Evolutionary conservation across 805 yeast genomes (phyloP).

Genomic region (Yamadazyma phyllophila): DNA sequence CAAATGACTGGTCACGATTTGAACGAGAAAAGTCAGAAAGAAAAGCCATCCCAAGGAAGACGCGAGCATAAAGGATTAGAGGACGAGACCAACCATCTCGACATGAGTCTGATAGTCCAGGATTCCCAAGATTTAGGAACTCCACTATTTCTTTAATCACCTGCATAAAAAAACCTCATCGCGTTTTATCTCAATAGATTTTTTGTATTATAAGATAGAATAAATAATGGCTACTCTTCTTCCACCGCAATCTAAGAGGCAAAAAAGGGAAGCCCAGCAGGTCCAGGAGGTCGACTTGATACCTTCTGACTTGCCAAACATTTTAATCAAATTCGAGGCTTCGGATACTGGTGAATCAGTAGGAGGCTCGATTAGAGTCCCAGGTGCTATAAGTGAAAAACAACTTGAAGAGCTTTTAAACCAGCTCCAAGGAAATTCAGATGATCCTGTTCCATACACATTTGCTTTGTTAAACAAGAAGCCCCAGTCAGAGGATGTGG

Average conservation of each 20-base stretch:
- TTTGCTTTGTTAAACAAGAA: slow-evolving; percentile 61
- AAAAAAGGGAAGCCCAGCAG: slow-evolving; percentile 77
- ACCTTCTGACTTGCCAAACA: slow-evolving; percentile 83
- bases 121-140: slow-evolving; percentile 28
- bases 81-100: slow-evolving; percentile 2
- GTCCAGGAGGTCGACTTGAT: slow-evolving; percentile 70
- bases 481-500: slow-evolving; percentile 30
- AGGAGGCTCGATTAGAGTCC: slow-evolving; percentile 86
- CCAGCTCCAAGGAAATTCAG: slow-evolving; percentile 64
- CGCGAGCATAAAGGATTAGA: too few species aligned
- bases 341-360: slow-evolving; percentile 85
- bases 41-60: background rate
- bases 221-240: slow-evolving; percentile 78
- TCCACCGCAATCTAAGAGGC: slow-evolving; percentile 93
- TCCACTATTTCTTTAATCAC: slow-evolving; percentile 5
- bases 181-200: slow-evolving; percentile 1
- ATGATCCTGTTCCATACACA: slow-evolving; percentile 87
- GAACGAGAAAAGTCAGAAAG: background rate
- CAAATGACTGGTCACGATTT: background rate
- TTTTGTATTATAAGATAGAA: background rate
- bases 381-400: slow-evolving; percentile 79
- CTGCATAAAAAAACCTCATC: slow-evolving; percentile 5
- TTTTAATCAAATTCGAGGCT: slow-evolving; percentile 84
- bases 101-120: slow-evolving; percentile 24
- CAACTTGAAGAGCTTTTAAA: slow-evolving; percentile 88